Evolutionary conservation across 352 stramenopile species (phyloP).

Genomic region (Globisporangium megalacanthum): DNA sequence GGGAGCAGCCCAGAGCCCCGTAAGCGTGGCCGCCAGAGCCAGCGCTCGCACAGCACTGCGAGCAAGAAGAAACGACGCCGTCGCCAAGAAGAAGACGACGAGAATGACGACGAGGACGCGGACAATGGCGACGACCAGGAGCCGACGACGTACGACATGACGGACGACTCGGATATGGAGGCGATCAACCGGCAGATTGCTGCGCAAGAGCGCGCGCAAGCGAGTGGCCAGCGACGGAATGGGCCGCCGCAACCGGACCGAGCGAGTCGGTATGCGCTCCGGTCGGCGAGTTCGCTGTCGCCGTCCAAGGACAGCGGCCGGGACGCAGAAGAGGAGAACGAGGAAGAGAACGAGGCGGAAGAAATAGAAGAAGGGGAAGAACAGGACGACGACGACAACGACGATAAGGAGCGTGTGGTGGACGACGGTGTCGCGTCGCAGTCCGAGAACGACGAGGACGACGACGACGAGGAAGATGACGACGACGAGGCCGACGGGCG

Average conservation of each 20-base stretch:
- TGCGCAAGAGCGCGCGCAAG: slow-evolving; percentile 34
- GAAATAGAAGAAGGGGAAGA: slow-evolving; percentile 17
- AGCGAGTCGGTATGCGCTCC: slow-evolving; percentile 54
- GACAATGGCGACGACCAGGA: slow-evolving; percentile 19
- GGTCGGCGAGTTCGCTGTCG: slow-evolving; percentile 27
- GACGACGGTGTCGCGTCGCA: slow-evolving; percentile 3
- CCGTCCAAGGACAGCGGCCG: slow-evolving; percentile 20
- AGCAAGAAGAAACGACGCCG: slow-evolving; percentile 9
- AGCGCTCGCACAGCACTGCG: neutral
- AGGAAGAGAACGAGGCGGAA: slow-evolving; percentile 19
- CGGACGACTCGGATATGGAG: slow-evolving; percentile 45
- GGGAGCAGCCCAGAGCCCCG: slow-evolving; percentile 3
- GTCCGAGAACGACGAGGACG: slow-evolving; percentile 21
- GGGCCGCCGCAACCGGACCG: slow-evolving; percentile 16
- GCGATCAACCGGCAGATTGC: slow-evolving; percentile 49
- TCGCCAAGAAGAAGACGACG: slow-evolving; percentile 15
- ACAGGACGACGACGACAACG: slow-evolving; percentile 20
- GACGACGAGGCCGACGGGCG: slow-evolving; percentile 4
- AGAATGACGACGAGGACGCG: slow-evolving; percentile 26
- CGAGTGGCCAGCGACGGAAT: slow-evolving; percentile 13
- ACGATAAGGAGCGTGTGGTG: slow-evolving; percentile 13
- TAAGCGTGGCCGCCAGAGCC: neutral
- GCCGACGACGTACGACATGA: slow-evolving; percentile 24
- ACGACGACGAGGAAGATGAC: slow-evolving; percentile 16
- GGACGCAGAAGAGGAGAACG: slow-evolving; percentile 19